Evolutionary conservation across 2,329 filamentous ascomycete species (phyloP), one percentile per base, ranked within the genome.

Genomic region (Anisogramma anomala): DNA sequence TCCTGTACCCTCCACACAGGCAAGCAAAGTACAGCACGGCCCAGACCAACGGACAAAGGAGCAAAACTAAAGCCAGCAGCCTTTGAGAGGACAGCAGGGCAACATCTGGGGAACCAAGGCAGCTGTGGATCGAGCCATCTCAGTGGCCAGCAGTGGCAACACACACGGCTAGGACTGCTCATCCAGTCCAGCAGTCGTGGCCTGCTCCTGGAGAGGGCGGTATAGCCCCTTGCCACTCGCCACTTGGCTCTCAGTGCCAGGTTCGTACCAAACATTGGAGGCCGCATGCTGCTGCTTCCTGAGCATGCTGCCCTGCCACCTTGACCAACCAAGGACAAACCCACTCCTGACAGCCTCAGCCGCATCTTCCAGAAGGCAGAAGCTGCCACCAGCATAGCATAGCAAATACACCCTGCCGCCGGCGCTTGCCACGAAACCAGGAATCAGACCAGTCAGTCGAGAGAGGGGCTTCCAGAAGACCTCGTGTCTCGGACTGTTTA

Each of bases 211-310:
- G 33, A 23, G 34, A 42, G 34, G 30, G 45, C 39, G 33, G 32
- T 40, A 37, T 34, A 43, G 22, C 31, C 42, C 37, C 36, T n/a
- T 48, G 39, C 43, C 42, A 41, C 36, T n/a, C 46, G 39, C 43
- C 42, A 41, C 42, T 42, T 36, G 40, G 43, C 36, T 41, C 17
- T 17, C 34, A 45, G 45, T 42, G 41, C 38, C 42, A 48, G 33
- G 47, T 43, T 42, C 42, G 35, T 41, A 43, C 42, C 45, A 43
- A 44, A 43, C 43, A 46, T 45, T 38, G 43, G 39, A 42, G 36
- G 40, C 40, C 36, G 46, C 43, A 43, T 46, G 33, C 45, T 44
- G 45, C 41, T 47, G 37, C 34, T 41, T 20, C 34, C 22, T 9
- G 18, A 25, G 19, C 32, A n/a, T 28, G 32, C 42, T 28, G 10